Evolutionary conservation across 1,284 basidiomycete genomes (phyloP).

Genomic region (Neotropicomus parvogracilis): DNA sequence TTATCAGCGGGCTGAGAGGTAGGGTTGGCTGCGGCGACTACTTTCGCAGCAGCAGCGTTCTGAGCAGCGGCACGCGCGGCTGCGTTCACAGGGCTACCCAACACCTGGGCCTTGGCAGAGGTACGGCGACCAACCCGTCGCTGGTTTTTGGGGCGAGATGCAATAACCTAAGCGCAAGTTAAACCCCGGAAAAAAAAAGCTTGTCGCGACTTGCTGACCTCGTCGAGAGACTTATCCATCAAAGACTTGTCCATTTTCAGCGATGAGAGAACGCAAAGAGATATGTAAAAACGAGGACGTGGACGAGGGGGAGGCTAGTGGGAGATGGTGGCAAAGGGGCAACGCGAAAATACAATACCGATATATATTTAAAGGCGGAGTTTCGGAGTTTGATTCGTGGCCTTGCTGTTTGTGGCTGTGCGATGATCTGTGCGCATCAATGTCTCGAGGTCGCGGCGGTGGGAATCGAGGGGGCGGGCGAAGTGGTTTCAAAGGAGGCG

Average conservation of each 20-base stretch:
- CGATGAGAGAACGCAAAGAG: background rate
- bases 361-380: slow-evolving; percentile 28
- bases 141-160: slow-evolving; percentile 50
- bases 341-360: slow-evolving; percentile 15
- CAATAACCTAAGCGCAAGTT: slow-evolving; percentile 62
- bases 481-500: slow-evolving; percentile 54
- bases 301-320: background rate
- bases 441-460: slow-evolving; percentile 59
- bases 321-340: slow-evolving; percentile 30
- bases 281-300: background rate
- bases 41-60: slow-evolving; percentile 39
- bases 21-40: slow-evolving; percentile 35
- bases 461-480: slow-evolving; percentile 53
- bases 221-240: slow-evolving; percentile 89
- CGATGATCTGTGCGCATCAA: slow-evolving; percentile 25
- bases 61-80: slow-evolving; percentile 49
- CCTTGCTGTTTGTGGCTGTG: slow-evolving; percentile 17
- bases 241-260: slow-evolving; percentile 64
- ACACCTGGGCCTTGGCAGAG: slow-evolving; percentile 46
- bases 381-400: slow-evolving; percentile 24
- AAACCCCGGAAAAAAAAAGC: slow-evolving; percentile 19
- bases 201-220: slow-evolving; percentile 49
- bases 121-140: slow-evolving; percentile 49
- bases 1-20: slow-evolving; percentile 64
- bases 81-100: slow-evolving; percentile 51